phyloP scores from a whole-genome alignment of 129 eudicot species.

The Saussurea involucrata region DNA sequence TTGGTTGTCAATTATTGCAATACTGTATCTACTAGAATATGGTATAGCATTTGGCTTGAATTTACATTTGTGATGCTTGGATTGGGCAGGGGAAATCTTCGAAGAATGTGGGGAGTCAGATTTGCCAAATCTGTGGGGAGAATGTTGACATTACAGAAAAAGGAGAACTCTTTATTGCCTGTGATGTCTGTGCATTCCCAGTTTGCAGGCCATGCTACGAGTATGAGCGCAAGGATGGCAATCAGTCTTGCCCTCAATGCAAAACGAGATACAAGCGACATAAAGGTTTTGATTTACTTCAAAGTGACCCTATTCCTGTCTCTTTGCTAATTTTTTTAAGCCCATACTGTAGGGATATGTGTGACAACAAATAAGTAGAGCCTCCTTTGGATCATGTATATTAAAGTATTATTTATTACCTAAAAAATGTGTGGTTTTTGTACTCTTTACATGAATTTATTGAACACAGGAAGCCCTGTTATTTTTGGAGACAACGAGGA shows the following conservation, averaged over 20 bases:
- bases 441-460: background rate
- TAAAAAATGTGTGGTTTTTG: background rate
- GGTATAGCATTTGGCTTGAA: background rate
- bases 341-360: slow-evolving; percentile 5
- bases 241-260: slow-evolving; percentile 32
- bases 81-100: slow-evolving; percentile 1
- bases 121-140: slow-evolving; percentile 21
- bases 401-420: background rate
- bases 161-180: slow-evolving; percentile 18
- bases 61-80: slow-evolving; percentile 1
- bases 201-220: slow-evolving; percentile 35
- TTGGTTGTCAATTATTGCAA: background rate
- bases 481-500: slow-evolving; percentile 24
- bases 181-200: slow-evolving; percentile 29
- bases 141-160: slow-evolving; percentile 16
- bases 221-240: slow-evolving; percentile 31
- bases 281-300: slow-evolving; percentile 25
- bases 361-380: background rate
- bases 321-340: background rate
- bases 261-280: slow-evolving; percentile 29
- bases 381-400: background rate
- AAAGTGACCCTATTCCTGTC: background rate
- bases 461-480: slow-evolving; percentile 26
- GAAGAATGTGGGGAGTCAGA: slow-evolving; percentile 10
- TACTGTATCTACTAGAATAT: background rate